Evolutionary conservation across 2,329 filamentous ascomycete genomes (phyloP), one percentile per base, ranked within the genome.

Genomic region (Clonostachys chloroleuca): DNA sequence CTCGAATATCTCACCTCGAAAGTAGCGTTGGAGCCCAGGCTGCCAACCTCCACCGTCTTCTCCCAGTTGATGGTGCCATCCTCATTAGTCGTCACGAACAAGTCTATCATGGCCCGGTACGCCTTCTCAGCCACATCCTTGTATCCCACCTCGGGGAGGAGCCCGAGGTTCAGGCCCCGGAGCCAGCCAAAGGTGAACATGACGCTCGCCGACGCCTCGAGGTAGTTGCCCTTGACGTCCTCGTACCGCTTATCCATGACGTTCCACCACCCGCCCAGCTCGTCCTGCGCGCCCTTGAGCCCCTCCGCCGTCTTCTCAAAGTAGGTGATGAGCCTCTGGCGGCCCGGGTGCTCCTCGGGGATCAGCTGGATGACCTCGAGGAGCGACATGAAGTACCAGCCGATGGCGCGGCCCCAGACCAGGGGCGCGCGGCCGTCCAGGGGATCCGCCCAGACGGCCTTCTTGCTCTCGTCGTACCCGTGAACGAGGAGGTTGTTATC

Each of bases 151-250:
- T 50, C 47, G 7, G 49, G 43, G 3, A 61, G 40, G 8, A 49
- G 52, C 2, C 57, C 59, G 1, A 56, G n/a, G 1, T 51, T 40
- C 6, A 61, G 41, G 1, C 52, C 77, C 50, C 67, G 74, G 12
- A 80, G 56, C 44, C 79, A 54, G 0, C 72, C 69, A 49, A 75
- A 78, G 0, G 69, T 67, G 51, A 80, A 81, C 74, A 83, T 79
- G 3, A 76, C 75, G 2, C 75, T 74, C 1, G 70, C 79, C 39
- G 77, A 78, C 18, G 72, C 75, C 59, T 83, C 77, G 43, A 83
- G 76, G 54, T 77, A 83, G 56, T 84, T 83, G 1, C 75, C 77
- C 35, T 67, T 47, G 33, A 60, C 52, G 1, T 64, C 68, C 0
- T 71, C 67, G 40, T 74, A 73, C 3, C 68, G 67, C 37, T 71